Conservation (phyloP, 495 filamentous ascomycete genomes). For the Daldinia bambusicola region DNA sequence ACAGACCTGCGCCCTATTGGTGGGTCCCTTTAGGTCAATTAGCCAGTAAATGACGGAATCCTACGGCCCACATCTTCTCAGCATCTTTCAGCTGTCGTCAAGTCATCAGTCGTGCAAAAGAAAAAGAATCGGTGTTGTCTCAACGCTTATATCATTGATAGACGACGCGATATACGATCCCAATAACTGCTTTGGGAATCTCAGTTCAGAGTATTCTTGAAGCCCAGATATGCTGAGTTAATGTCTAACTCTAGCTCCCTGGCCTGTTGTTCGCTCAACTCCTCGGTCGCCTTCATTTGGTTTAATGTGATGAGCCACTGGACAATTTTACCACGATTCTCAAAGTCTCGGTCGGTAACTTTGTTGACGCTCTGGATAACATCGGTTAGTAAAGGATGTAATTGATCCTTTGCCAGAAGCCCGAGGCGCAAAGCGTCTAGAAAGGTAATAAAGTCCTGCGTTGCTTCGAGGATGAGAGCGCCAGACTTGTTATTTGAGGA, state of each 20-base stretch:
- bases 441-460: conserved; percentile 98
- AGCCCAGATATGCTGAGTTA: conserved; percentile 89
- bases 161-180: neutral
- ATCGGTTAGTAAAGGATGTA: conserved; percentile 92
- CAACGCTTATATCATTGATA: conserved; percentile 5
- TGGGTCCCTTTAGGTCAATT: conserved; percentile 16
- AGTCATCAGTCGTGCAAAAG: conserved; percentile 11
- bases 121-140: conserved; percentile 14
- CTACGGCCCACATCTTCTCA: conserved; percentile 21
- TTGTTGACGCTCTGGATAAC: conserved; percentile 97
- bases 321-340: conserved; percentile 94
- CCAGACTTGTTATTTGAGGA: conserved; percentile 70
- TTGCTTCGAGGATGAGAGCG: conserved; percentile 82
- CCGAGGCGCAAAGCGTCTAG: conserved; percentile 91
- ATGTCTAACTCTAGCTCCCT: conserved; percentile 89
- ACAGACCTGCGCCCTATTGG: conserved; percentile 33
- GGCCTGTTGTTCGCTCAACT: conserved; percentile 86
- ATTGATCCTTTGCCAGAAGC: conserved; percentile 89
- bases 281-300: conserved; percentile 95
- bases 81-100: conserved; percentile 19
- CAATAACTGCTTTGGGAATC: neutral
- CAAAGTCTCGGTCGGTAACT: conserved; percentile 92
- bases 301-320: conserved; percentile 98
- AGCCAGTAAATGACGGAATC: conserved; percentile 20
- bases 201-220: conserved; percentile 68